Conservation (phyloP, 495 filamentous ascomycete genomes). For the Aspergillus steynii region DNA sequence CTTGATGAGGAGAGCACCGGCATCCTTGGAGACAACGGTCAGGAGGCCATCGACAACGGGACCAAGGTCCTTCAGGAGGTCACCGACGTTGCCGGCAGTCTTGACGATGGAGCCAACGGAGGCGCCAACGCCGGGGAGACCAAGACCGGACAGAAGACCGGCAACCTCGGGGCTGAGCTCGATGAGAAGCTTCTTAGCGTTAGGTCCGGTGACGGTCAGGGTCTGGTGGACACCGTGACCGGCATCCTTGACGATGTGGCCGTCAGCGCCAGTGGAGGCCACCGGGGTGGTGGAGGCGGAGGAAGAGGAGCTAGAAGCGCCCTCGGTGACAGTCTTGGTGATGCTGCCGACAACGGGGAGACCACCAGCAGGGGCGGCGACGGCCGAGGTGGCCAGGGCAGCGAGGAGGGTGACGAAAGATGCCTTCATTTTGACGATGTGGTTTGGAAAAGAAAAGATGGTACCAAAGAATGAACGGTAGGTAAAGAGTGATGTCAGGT, state of each 20-base stretch:
- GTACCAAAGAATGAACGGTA: slow-evolving; percentile 18
- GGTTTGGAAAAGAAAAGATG: slow-evolving; percentile 10
- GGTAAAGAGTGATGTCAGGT: slow-evolving; percentile 4
- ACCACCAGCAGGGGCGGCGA: slow-evolving; percentile 34
- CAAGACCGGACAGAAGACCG: slow-evolving; percentile 23
- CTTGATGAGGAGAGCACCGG: slow-evolving; percentile 34
- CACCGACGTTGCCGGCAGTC: slow-evolving; percentile 23
- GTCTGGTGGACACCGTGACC: slow-evolving; percentile 26
- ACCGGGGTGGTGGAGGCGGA: slow-evolving; percentile 13
- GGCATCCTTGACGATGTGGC: slow-evolving; percentile 33
- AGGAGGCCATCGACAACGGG: slow-evolving; percentile 27
- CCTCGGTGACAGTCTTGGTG: slow-evolving; percentile 19
- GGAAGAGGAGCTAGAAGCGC: slow-evolving; percentile 12
- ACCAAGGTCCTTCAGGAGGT: slow-evolving; percentile 32
- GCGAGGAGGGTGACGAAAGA: slow-evolving; percentile 36
- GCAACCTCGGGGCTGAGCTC: slow-evolving; percentile 25
- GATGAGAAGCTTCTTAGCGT: slow-evolving; percentile 29
- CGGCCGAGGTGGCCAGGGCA: slow-evolving; percentile 31
- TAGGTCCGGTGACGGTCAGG: slow-evolving; percentile 26
- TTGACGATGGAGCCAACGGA: slow-evolving; percentile 13
- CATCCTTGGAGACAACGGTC: slow-evolving; percentile 31
- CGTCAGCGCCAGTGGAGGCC: slow-evolving; percentile 19
- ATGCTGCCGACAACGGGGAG: slow-evolving; percentile 28
- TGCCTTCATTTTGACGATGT: slow-evolving; percentile 39
- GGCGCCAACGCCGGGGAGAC: slow-evolving; percentile 12